These are phyloP conservation scores for Naumovozyma castellii DNA, from an alignment of 805 yeast genomes.

Conservation along the genomic window DNA sequence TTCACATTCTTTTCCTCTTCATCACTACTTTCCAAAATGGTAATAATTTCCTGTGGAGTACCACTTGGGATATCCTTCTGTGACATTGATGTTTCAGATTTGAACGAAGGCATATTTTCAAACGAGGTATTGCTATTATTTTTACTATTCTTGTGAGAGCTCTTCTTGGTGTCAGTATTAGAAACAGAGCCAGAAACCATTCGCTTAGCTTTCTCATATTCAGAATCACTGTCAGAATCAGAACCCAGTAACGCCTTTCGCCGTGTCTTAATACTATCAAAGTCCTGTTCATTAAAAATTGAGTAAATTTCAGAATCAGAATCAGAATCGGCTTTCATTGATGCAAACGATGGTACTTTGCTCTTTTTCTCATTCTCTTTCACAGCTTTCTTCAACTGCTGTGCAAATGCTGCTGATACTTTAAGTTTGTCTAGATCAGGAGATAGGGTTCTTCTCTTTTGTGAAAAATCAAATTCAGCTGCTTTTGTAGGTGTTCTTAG, in stretches of 20 bases:
- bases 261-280: neutral
- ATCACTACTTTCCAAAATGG: neutral
- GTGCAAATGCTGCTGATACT: constrained; percentile 31
- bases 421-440: constrained; percentile 29
- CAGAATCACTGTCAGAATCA: neutral
- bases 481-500: neutral
- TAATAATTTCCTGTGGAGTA: neutral
- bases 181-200: neutral
- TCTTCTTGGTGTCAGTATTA: too few species aligned
- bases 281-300: neutral
- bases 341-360: neutral
- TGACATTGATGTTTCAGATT: neutral
- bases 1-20: constrained; percentile 2
- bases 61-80: neutral
- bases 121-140: neutral
- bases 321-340: neutral
- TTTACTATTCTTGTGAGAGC: too few species aligned
- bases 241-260: too few species aligned
- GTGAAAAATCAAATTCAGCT: constrained; percentile 14
- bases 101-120: neutral
- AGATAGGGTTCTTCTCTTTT: constrained; percentile 21
- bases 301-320: neutral
- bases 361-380: constrained; percentile 4
- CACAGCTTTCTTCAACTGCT: constrained; percentile 25
- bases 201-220: neutral